A percentile compares a stretch with the other conserved stretches of the same genome.
These are phyloP conservation scores for Rutstroemia sp. DNA, from an alignment of 2,329 filamentous ascomycete species.

Conservation along the genomic window DNA sequence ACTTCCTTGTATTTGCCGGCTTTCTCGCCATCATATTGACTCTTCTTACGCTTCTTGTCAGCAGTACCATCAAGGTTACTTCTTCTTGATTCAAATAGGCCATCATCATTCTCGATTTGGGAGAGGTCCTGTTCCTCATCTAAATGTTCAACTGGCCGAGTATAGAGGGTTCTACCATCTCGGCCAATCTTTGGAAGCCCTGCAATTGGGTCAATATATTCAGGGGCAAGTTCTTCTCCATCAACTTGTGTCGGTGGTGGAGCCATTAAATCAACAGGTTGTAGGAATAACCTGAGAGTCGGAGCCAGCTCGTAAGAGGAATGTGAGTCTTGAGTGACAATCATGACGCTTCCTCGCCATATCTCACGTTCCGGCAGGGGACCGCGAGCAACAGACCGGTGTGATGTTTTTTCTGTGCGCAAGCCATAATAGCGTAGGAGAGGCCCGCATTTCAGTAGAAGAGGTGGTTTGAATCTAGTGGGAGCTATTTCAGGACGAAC, in stretches of 20 bases:
- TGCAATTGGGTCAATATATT: slow-evolving; percentile 84
- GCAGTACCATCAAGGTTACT: slow-evolving; percentile 44
- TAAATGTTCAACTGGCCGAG: slow-evolving; percentile 81
- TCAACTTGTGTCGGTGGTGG: slow-evolving; percentile 65
- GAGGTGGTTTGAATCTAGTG: slow-evolving; percentile 71
- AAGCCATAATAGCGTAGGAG: slow-evolving; percentile 85
- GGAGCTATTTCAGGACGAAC: slow-evolving; percentile 33
- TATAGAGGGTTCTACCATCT: slow-evolving; percentile 78
- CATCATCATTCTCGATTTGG: slow-evolving; percentile 68
- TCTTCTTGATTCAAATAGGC: slow-evolving; percentile 67
- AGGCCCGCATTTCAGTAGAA: slow-evolving; percentile 87
- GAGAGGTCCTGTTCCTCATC: slow-evolving; percentile 74
- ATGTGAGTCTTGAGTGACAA: slow-evolving; percentile 78
- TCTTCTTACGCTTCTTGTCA: slow-evolving; percentile 45
- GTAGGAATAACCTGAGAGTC: slow-evolving; percentile 74
- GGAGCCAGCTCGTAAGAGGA: slow-evolving; percentile 82
- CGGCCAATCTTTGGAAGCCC: slow-evolving; percentile 81
- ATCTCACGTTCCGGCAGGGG: slow-evolving; percentile 57
- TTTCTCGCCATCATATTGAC: slow-evolving; percentile 68
- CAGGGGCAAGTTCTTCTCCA: slow-evolving; percentile 60
- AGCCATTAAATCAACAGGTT: slow-evolving; percentile 74
- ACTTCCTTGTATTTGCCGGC: slow-evolving; percentile 77
- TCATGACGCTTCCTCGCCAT: slow-evolving; percentile 93
- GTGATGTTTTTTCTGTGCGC: slow-evolving; percentile 47
- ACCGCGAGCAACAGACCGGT: slow-evolving; percentile 29